Percentiles rank a stretch among this genome's conserved stretches.
These are phyloP conservation scores for Suhomyces sp. DNA, from an alignment of 805 yeast species.

Conservation along the genomic window DNA sequence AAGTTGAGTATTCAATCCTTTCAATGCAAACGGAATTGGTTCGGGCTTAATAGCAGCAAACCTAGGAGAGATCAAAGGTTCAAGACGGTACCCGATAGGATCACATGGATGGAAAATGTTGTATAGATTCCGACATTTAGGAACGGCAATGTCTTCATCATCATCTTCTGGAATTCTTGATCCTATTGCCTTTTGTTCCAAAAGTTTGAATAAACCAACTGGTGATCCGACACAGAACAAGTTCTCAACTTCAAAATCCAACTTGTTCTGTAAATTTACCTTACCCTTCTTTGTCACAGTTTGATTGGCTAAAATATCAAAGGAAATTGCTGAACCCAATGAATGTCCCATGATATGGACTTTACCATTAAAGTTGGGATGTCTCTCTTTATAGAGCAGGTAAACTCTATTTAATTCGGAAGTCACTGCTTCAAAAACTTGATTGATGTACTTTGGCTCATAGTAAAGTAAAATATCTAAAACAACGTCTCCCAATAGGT, in stretches of 20 bases:
- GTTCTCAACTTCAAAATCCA: constrained; percentile 72
- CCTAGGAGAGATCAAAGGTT: constrained; percentile 66
- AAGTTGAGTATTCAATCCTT: constrained; percentile 51
- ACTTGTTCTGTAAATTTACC: constrained; percentile 14
- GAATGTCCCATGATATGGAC: constrained; percentile 90
- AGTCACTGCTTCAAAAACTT: constrained; percentile 63
- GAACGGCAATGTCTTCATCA: constrained; percentile 36
- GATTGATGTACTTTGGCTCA: constrained; percentile 64
- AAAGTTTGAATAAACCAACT: constrained; percentile 77
- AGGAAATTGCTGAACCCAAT: constrained; percentile 79
- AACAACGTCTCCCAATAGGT: constrained; percentile 80
- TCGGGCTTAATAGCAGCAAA: constrained; percentile 55
- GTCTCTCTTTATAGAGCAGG: constrained; percentile 53
- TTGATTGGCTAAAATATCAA: constrained; percentile 67
- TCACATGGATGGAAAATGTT: constrained; percentile 90
- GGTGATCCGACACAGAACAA: constrained; percentile 89
- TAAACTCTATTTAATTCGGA: constrained; percentile 63
- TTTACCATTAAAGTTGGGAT: constrained; percentile 77
- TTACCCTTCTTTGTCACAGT: constrained; percentile 31
- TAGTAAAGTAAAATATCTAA: constrained; percentile 76
- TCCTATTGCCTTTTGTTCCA: constrained; percentile 61
- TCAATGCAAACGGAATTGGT: constrained; percentile 53
- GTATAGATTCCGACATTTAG: constrained; percentile 66
- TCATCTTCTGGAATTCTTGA: constrained; percentile 31
- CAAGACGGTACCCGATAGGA: constrained; percentile 86